Conservation (phyloP, 2,329 filamentous ascomycete species). For the Sarocladiaceae sp. region DNA sequence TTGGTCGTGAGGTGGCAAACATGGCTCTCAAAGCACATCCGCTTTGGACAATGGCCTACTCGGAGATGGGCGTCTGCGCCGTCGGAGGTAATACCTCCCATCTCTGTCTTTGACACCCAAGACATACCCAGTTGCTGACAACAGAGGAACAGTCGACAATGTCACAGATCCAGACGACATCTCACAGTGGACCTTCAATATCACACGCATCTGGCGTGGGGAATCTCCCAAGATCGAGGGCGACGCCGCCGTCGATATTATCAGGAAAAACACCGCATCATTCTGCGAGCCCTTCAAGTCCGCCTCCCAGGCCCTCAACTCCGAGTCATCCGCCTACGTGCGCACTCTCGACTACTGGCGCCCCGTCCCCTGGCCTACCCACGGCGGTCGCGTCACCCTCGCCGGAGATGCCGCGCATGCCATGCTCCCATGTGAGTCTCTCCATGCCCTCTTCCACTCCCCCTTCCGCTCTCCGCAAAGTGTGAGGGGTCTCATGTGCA, state of each 20-base stretch:
- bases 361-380: constrained; percentile 6
- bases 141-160: constrained; percentile 5
- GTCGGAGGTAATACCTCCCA: not conserved
- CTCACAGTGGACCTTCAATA: constrained; percentile 10
- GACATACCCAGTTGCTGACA: not conserved
- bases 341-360: constrained; percentile 4
- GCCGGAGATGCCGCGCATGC: constrained; percentile 32
- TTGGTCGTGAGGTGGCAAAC: not conserved
- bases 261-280: constrained; percentile 4
- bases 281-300: constrained; percentile 10
- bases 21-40: constrained; percentile 8
- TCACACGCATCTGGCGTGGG: constrained; percentile 12
- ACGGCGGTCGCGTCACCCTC: constrained; percentile 14
- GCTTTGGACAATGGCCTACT: constrained; percentile 10
- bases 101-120: not conserved
- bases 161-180: constrained; percentile 5
- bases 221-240: constrained; percentile 9
- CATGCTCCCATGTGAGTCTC: constrained; percentile 23
- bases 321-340: not conserved
- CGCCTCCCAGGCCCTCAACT: not conserved
- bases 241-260: constrained; percentile 3
- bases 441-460: not conserved
- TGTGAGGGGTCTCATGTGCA: not conserved
- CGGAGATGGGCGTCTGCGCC: constrained; percentile 8
- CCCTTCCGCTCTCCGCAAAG: not conserved